phyloP scores from a whole-genome alignment of 805 yeast genomes.

The Jamesozyma hellenica region DNA sequence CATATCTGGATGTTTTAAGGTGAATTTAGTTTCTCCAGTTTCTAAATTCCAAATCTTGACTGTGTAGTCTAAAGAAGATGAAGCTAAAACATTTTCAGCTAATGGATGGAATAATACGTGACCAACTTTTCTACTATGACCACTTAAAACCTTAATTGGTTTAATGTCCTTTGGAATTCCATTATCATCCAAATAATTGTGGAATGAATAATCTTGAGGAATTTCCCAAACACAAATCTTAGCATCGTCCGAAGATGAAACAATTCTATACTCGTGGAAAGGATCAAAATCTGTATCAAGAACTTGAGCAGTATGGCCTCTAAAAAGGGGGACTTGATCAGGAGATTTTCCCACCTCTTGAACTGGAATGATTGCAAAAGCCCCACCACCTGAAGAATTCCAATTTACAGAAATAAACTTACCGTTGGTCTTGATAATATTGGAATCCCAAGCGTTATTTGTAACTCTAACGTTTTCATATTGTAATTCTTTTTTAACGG shows the following conservation, averaged over 20 bases:
- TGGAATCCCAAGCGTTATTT: conserved; percentile 94
- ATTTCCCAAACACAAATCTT: conserved; percentile 79
- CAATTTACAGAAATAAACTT: conserved; percentile 79
- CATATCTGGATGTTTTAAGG: conserved; percentile 78
- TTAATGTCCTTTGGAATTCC: conserved; percentile 57
- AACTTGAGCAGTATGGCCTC: conserved; percentile 94
- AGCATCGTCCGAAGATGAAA: conserved; percentile 74
- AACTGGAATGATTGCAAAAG: conserved; percentile 87
- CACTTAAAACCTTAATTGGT: conserved; percentile 61
- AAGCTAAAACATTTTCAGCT: conserved; percentile 77
- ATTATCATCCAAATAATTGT: conserved; percentile 42
- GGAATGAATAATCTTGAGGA: conserved; percentile 72
- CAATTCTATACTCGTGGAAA: conserved; percentile 63
- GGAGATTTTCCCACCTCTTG: conserved; percentile 85
- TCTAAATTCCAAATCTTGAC: conserved; percentile 86
- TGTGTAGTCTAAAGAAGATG: conserved; percentile 82
- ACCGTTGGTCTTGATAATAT: conserved; percentile 78
- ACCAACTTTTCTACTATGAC: conserved; percentile 93
- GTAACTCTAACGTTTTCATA: conserved; percentile 54
- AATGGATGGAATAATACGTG: conserved; percentile 84
- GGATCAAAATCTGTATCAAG: conserved; percentile 95
- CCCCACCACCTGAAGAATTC: conserved; percentile 96
- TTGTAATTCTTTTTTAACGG: conserved; percentile 43
- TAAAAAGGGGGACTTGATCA: conserved; percentile 82
- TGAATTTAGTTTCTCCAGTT: conserved; percentile 57